Base-by-base conservation (phyloP, 352 stramenopile genomes). In the Phytophthora sp. region DNA sequence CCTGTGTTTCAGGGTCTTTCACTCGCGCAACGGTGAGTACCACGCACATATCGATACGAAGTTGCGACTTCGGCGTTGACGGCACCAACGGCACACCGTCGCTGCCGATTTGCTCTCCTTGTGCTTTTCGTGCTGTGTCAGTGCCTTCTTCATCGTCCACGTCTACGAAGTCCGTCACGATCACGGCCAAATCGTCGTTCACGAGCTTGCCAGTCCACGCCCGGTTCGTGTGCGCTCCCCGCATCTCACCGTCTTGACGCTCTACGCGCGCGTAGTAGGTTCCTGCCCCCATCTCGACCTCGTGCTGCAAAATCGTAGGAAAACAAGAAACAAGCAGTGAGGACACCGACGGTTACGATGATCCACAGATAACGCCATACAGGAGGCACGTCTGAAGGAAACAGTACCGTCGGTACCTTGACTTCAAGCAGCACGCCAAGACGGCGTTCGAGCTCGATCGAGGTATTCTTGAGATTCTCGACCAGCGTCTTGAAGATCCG, bases 151-250 rank as follows among this genome's bases (percentile, higher is more conserved):
- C 46, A 12, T 84, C 77, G 65, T 89, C 80, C 11, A 67, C 62
- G 38, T 89, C 76, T 20, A 80, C 76, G 50, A 75, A 86, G 36
- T 86, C 80, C 9, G 60, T 73, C 33, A 74, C 42, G 20, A 79
- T 44, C 4, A 89, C 66, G 1, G 68, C 80, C 36, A 82, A 55
- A 15, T 85, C 74, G 21, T 80, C 63, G 36, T 50, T 75, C 13
- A 86, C 33, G 6, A 80, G 57, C 51, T 74, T 74, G 12, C 78
- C 70, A 9, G 63, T 69, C 61, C 77, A 77, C 21, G 71, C 68
- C 36, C 68, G 60, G 16, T 80, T 80, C 8, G 76, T 80, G 1
- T 65, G 44, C 0, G 70, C 66, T 21, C 76, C 74, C 2, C 63
- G 54, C 57, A 85, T 82, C n/a, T 73, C 69, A 3, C 77, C 77